phyloP scores from a whole-genome alignment of 2,329 filamentous ascomycete species.

The Trichoderma arundinaceum region DNA sequence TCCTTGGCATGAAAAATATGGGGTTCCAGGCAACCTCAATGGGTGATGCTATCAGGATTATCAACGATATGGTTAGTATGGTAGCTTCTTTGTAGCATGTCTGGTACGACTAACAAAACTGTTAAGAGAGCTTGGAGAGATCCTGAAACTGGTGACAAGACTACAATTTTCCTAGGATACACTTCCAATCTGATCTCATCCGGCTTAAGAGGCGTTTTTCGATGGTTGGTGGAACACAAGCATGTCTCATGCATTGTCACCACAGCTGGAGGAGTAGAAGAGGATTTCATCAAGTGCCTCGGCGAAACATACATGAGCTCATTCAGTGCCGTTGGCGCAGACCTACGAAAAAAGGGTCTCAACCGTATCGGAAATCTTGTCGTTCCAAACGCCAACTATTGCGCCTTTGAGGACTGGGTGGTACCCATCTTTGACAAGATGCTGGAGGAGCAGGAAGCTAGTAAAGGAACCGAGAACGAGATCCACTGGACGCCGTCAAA shows the following conservation, averaged over 20 bases:
- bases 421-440: constrained; percentile 93
- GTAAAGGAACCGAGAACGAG: constrained; percentile 69
- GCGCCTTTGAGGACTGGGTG: constrained; percentile 96
- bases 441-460: constrained; percentile 90
- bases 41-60: constrained; percentile 85
- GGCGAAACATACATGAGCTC: constrained; percentile 91
- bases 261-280: constrained; percentile 92
- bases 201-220: constrained; percentile 86
- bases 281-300: constrained; percentile 98
- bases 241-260: constrained; percentile 94
- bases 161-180: constrained; percentile 96
- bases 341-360: constrained; percentile 81
- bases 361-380: constrained; percentile 96
- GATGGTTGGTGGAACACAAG: constrained; percentile 90
- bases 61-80: constrained; percentile 85
- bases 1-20: constrained; percentile 82
- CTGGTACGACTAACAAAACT: neutral
- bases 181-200: constrained; percentile 98
- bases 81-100: neutral
- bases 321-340: constrained; percentile 77
- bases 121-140: constrained; percentile 75
- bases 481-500: constrained; percentile 94
- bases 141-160: constrained; percentile 75
- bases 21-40: constrained; percentile 76
- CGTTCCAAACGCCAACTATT: constrained; percentile 95